These are phyloP conservation scores for Scolecobasidium constrictum DNA, from an alignment of 2,329 filamentous ascomycete genomes.

Conservation along the genomic window DNA sequence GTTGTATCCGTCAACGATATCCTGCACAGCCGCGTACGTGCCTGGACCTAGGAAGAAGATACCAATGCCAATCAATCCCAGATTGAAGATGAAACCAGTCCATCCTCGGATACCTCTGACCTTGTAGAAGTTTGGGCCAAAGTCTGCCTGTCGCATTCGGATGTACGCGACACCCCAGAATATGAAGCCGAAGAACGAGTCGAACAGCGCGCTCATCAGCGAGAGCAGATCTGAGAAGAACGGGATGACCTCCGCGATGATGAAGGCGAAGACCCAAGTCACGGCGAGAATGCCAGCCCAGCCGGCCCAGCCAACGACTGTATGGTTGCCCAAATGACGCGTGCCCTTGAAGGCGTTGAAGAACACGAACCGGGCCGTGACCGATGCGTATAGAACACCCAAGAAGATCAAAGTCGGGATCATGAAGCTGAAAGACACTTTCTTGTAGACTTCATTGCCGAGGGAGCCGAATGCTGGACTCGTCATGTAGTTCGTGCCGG, in stretches of 20 bases:
- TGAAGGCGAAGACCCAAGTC: slow-evolving; percentile 80
- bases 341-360: slow-evolving; percentile 66
- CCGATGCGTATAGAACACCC: slow-evolving; percentile 80
- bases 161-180: slow-evolving; percentile 83
- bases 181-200: slow-evolving; percentile 91
- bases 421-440: slow-evolving; percentile 89
- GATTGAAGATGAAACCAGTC: slow-evolving; percentile 54
- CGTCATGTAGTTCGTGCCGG: slow-evolving; percentile 80
- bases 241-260: slow-evolving; percentile 86
- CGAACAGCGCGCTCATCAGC: slow-evolving; percentile 78
- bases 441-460: slow-evolving; percentile 64
- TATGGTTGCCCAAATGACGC: slow-evolving; percentile 71
- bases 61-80: slow-evolving; percentile 62
- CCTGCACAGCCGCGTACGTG: slow-evolving; percentile 64
- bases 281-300: slow-evolving; percentile 66
- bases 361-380: slow-evolving; percentile 83
- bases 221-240: slow-evolving; percentile 75
- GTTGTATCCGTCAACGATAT: slow-evolving; percentile 63
- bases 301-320: slow-evolving; percentile 64
- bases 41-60: slow-evolving; percentile 73
- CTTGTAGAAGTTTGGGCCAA: slow-evolving; percentile 41
- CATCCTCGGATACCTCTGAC: slow-evolving; percentile 42
- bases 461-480: slow-evolving; percentile 80
- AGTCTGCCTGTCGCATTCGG: slow-evolving; percentile 59
- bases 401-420: slow-evolving; percentile 89